Percentiles rank a stretch among this genome's conserved stretches.
phyloP scores from a whole-genome alignment of 2,329 filamentous ascomycete genomes.

The Pestalotiopsis sp. region DNA sequence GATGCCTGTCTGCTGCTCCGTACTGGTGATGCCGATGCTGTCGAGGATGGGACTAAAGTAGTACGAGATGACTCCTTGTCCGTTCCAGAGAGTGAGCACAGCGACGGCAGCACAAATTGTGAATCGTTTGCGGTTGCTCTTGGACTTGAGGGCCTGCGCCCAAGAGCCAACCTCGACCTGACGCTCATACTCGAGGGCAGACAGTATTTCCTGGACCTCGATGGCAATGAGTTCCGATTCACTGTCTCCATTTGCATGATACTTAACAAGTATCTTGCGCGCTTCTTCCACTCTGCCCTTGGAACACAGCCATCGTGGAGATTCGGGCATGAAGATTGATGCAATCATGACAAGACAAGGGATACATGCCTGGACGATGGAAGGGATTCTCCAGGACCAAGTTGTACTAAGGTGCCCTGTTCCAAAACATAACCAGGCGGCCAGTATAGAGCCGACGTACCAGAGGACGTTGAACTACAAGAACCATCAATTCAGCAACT shows the following conservation, averaged over 20 bases:
- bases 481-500: conserved; percentile 26
- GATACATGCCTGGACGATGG: conserved; percentile 1
- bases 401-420: background rate
- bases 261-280: background rate
- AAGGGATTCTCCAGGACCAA: conserved; percentile 12
- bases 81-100: conserved; percentile 15
- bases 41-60: conserved; percentile 38
- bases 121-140: conserved; percentile 47
- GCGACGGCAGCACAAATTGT: conserved; percentile 47
- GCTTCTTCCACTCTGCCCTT: conserved; percentile 14
- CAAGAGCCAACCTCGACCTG: conserved; percentile 27
- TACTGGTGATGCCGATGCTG: conserved; percentile 31
- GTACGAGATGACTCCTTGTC: conserved; percentile 32
- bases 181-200: conserved; percentile 34
- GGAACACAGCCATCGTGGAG: conserved; percentile 12
- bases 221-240: background rate
- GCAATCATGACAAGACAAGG: background rate
- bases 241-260: conserved; percentile 14
- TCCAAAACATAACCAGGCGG: conserved; percentile 6
- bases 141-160: conserved; percentile 37
- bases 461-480: conserved; percentile 35
- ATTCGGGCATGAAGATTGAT: conserved; percentile 6
- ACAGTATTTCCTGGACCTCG: conserved; percentile 2
- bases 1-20: conserved; percentile 33
- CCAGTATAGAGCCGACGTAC: conserved; percentile 11